These are phyloP conservation scores for Teunomyces pallodes DNA, from an alignment of 805 yeast species.

Conservation along the genomic window DNA sequence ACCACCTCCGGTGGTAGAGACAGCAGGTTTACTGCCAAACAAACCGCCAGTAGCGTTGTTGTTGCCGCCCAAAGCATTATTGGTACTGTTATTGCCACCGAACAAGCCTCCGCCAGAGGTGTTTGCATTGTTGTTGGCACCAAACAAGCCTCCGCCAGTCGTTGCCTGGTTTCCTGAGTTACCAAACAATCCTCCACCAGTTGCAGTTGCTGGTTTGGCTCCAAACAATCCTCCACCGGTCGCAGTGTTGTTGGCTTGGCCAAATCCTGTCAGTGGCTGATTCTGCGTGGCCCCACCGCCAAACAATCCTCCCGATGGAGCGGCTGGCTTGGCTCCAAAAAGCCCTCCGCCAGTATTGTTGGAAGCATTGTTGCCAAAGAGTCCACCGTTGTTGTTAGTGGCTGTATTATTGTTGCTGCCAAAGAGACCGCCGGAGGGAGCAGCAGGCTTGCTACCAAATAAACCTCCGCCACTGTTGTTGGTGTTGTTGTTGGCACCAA, in stretches of 20 bases:
- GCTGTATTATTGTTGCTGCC: slow-evolving; percentile 7
- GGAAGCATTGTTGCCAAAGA: slow-evolving; percentile 8
- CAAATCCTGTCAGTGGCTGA: slow-evolving; percentile 18
- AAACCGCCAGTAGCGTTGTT: slow-evolving; percentile 14
- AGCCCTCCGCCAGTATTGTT: slow-evolving; percentile 7
- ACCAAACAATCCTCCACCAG: slow-evolving; percentile 50
- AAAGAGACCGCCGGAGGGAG: slow-evolving; percentile 10
- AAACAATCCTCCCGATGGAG: slow-evolving; percentile 18
- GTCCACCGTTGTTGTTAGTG: slow-evolving; percentile 6
- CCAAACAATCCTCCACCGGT: slow-evolving; percentile 22
- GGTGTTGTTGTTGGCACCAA: slow-evolving; percentile 22
- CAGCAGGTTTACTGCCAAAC: slow-evolving; percentile 21
- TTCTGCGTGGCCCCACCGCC: slow-evolving; percentile 37
- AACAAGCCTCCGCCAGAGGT: slow-evolving; percentile 14
- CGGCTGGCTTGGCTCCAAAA: slow-evolving; percentile 11
- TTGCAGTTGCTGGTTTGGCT: slow-evolving; percentile 18
- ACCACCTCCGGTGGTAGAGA: slow-evolving; percentile 20
- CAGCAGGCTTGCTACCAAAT: slow-evolving; percentile 15
- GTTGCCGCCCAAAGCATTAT: slow-evolving; percentile 6
- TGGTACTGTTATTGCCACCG: slow-evolving; percentile 18
- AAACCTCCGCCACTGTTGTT: slow-evolving; percentile 17
- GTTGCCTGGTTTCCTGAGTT: slow-evolving; percentile 11
- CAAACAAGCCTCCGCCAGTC: slow-evolving; percentile 15
- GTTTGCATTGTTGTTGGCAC: slow-evolving; percentile 13
- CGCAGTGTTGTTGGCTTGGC: slow-evolving; percentile 16